These are phyloP conservation scores for Moniliella sp. DNA, from an alignment of 1,284 basidiomycete genomes.

Conservation along the genomic window DNA sequence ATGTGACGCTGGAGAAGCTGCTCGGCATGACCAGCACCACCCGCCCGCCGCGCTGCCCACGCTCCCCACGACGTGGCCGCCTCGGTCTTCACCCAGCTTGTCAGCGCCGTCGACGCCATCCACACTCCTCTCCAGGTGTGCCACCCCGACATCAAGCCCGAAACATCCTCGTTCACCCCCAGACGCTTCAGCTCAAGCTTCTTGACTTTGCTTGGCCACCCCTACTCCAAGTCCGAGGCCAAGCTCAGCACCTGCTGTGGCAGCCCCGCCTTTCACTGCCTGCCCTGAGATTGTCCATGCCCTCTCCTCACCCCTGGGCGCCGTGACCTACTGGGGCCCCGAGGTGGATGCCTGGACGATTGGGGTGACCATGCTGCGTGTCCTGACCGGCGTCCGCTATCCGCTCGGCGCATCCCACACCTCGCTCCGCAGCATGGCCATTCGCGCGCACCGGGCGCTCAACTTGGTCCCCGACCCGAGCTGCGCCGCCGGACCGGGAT, in stretches of 20 bases:
- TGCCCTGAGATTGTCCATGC: slow-evolving; percentile 42
- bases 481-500: slow-evolving; percentile 35
- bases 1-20: slow-evolving; percentile 34
- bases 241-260: slow-evolving; percentile 43
- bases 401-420: slow-evolving; percentile 40
- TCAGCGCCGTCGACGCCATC: slow-evolving; percentile 39
- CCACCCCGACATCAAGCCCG: slow-evolving; percentile 42
- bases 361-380: slow-evolving; percentile 40
- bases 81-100: slow-evolving; percentile 40
- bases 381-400: slow-evolving; percentile 38
- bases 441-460: slow-evolving; percentile 37
- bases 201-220: slow-evolving; percentile 43
- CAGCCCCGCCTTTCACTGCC: slow-evolving; percentile 38
- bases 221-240: slow-evolving; percentile 40
- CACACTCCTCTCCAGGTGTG: slow-evolving; percentile 39
- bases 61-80: slow-evolving; percentile 26
- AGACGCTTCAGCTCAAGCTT: slow-evolving; percentile 35
- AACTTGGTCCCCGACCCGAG: slow-evolving; percentile 33
- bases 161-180: slow-evolving; percentile 37
- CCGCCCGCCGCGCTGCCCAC: slow-evolving; percentile 11
- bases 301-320: slow-evolving; percentile 37
- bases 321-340: slow-evolving; percentile 37
- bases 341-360: slow-evolving; percentile 43
- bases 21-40: slow-evolving; percentile 10
- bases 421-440: slow-evolving; percentile 36